Percentiles rank a stretch among this genome's conserved stretches.
Conservation (phyloP, 495 filamentous ascomycete genomes). For the Copromyces sp. region DNA sequence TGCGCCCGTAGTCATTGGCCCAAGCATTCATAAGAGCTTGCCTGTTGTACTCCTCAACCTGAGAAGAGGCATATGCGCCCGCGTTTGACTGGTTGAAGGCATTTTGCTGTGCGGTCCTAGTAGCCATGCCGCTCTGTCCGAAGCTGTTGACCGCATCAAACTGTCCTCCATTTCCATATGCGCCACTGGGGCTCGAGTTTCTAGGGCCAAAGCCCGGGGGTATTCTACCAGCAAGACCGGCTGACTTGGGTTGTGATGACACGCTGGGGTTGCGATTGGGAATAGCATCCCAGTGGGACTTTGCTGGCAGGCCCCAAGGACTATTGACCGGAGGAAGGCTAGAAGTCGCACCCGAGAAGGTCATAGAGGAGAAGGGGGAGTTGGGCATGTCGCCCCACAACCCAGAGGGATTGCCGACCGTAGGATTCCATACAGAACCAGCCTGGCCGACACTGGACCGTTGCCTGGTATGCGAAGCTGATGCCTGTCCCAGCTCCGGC, state of each 20-base stretch:
- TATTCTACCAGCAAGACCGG: background rate
- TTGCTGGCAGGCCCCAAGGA: constrained; percentile 17
- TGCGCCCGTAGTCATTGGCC: constrained; percentile 1
- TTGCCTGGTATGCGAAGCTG: background rate
- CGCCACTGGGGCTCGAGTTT: background rate
- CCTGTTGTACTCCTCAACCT: constrained; percentile 2
- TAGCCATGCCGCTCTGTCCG: background rate
- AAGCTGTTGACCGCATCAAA: background rate
- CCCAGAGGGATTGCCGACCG: background rate
- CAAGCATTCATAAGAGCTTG: constrained; percentile 7
- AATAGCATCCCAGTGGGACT: background rate
- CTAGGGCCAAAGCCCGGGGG: constrained; percentile 3
- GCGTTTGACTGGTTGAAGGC: background rate
- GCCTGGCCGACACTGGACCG: background rate
- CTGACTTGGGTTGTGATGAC: background rate
- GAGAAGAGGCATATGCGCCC: background rate
- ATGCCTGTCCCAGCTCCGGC: constrained; percentile 2
- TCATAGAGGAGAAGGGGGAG: constrained; percentile 15
- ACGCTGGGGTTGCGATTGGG: constrained; percentile 1
- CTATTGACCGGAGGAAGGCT: constrained; percentile 21
- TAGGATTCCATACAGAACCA: constrained; percentile 5
- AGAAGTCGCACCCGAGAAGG: constrained; percentile 13
- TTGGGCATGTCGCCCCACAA: background rate
- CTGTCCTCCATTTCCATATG: background rate
- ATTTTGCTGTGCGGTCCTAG: background rate